Percentiles rank a stretch among this genome's conserved stretches.
phyloP scores from a whole-genome alignment of 257 asterid species.

The Nicotiana noctiflora region DNA sequence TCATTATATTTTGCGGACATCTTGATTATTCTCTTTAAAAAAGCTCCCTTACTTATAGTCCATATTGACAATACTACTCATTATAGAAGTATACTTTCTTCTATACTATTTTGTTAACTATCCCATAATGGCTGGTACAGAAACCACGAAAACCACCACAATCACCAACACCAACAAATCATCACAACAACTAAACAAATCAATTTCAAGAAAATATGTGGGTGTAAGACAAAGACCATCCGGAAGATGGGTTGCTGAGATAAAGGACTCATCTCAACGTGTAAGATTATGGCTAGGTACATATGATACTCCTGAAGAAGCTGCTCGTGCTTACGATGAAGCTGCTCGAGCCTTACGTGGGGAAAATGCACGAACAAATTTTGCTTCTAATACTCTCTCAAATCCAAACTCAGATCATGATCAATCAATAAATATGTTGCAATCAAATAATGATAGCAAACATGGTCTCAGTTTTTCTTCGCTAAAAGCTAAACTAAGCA shows the following conservation, averaged over 20 bases:
- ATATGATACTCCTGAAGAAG: slow-evolving; percentile 84
- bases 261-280: slow-evolving; percentile 75
- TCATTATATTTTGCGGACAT: background rate
- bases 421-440: background rate
- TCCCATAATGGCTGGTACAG: slow-evolving; percentile 42
- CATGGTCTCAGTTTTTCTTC: slow-evolving; percentile 70
- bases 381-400: slow-evolving; percentile 22
- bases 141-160: slow-evolving; percentile 25
- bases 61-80: background rate
- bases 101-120: background rate
- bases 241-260: slow-evolving; percentile 93
- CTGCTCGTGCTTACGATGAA: slow-evolving; percentile 82
- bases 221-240: slow-evolving; percentile 89
- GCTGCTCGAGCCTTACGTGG: slow-evolving; percentile 88
- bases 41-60: background rate
- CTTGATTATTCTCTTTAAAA: background rate
- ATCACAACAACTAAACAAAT: slow-evolving; percentile 14
- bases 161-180: slow-evolving; percentile 4
- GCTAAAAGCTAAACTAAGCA: slow-evolving; percentile 65
- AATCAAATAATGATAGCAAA: slow-evolving; percentile 8
- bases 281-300: slow-evolving; percentile 88
- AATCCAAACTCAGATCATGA: slow-evolving; percentile 8
- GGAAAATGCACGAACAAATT: slow-evolving; percentile 77
- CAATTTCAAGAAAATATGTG: slow-evolving; percentile 46
- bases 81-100: background rate